Evolutionary conservation across 345 rosid species (phyloP).

Genomic region (Eucalyptus tenuipes): DNA sequence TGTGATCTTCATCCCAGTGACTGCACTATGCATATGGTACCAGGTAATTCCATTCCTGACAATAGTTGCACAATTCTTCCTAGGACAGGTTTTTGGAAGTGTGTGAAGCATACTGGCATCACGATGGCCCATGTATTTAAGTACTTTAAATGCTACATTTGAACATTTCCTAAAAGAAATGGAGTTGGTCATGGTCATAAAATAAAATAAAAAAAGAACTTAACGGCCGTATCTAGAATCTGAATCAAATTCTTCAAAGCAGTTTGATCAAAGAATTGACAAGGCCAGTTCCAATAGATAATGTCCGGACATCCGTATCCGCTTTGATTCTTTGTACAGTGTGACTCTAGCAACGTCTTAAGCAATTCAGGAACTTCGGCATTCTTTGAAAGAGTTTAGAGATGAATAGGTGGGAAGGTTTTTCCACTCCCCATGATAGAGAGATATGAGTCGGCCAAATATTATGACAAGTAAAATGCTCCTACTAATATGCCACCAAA

Average conservation of each 20-base stretch:
- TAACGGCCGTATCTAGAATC: background rate
- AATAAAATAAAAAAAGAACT: background rate
- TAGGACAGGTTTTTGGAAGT: background rate
- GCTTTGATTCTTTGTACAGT: background rate
- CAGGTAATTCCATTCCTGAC: conserved; percentile 37
- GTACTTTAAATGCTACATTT: background rate
- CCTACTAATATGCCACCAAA: background rate
- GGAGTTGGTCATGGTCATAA: background rate
- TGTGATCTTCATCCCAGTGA: conserved; percentile 88
- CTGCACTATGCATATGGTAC: conserved; percentile 87
- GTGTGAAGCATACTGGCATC: background rate
- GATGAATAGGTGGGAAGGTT: background rate
- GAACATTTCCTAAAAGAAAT: background rate
- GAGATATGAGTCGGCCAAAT: background rate
- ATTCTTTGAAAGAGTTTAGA: background rate
- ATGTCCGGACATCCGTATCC: background rate
- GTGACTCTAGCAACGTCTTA: background rate
- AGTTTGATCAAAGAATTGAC: background rate
- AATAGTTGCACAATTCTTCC: background rate
- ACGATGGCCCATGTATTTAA: background rate
- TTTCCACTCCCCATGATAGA: background rate
- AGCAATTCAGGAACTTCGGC: background rate
- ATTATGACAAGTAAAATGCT: background rate
- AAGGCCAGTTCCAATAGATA: background rate
- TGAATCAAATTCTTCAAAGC: background rate